Evolutionary conservation across 2,329 filamentous ascomycete genomes (phyloP).

Genomic region (Epichloe uncinata): DNA sequence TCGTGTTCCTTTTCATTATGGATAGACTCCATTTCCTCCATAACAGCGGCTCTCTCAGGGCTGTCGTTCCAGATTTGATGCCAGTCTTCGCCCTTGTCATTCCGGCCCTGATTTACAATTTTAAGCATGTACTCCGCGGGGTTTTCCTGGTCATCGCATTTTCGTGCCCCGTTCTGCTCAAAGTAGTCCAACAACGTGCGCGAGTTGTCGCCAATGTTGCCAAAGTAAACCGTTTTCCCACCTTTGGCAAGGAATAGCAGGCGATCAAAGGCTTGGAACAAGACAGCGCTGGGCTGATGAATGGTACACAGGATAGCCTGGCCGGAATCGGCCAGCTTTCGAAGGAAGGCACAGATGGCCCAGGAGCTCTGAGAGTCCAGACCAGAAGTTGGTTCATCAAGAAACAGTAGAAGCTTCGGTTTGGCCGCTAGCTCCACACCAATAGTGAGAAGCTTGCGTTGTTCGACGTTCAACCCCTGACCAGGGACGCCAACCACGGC

Average conservation of each 20-base stretch:
- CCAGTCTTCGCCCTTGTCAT: constrained; percentile 42
- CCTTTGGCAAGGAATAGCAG: constrained; percentile 51
- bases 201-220: constrained; percentile 49
- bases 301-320: constrained; percentile 43
- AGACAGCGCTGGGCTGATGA: constrained; percentile 39
- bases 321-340: constrained; percentile 43
- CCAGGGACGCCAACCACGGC: constrained; percentile 52
- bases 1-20: constrained; percentile 31
- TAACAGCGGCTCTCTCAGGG: constrained; percentile 34
- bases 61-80: constrained; percentile 50
- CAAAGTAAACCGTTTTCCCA: constrained; percentile 57
- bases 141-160: constrained; percentile 49
- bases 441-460: constrained; percentile 48
- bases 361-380: constrained; percentile 52
- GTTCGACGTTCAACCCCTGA: constrained; percentile 47
- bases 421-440: constrained; percentile 46
- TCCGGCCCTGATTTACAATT: constrained; percentile 28
- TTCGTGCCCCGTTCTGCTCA: constrained; percentile 45
- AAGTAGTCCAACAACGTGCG: constrained; percentile 49
- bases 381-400: constrained; percentile 48
- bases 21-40: constrained; percentile 51
- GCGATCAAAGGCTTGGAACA: constrained; percentile 45
- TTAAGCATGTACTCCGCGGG: constrained; percentile 66
- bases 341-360: constrained; percentile 48
- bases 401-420: constrained; percentile 44